Conservation (phyloP, 768 basidiomycete genomes). For the Pleurotus giganteus region DNA sequence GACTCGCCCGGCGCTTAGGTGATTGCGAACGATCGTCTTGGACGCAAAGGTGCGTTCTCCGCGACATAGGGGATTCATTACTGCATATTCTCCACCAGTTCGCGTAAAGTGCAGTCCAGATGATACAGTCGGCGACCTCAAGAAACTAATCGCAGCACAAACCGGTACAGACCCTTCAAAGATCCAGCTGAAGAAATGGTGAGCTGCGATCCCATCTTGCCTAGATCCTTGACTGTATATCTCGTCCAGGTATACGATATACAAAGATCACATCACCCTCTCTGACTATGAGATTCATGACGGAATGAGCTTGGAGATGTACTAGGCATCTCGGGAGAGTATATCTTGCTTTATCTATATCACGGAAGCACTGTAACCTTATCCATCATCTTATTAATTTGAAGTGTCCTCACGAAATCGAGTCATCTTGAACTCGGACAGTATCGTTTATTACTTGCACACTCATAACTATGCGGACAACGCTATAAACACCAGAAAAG, state of each 20-base stretch:
- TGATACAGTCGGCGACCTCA: constrained; percentile 96
- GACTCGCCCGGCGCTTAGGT: constrained; percentile 44
- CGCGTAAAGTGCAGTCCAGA: constrained; percentile 94
- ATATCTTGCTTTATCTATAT: not conserved
- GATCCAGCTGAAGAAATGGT: constrained; percentile 98
- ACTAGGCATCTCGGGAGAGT: constrained; percentile 46
- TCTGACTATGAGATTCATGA: constrained; percentile 92
- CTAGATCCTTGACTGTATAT: not conserved
- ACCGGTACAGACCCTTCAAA: constrained; percentile 83
- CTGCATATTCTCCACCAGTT: constrained; percentile 44
- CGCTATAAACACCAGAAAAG: too few species aligned
- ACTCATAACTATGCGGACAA: too few species aligned
- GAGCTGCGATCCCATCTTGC: constrained; percentile 23
- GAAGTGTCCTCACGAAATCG: too few species aligned
- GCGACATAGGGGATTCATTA: constrained; percentile 2
- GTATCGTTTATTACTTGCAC: too few species aligned
- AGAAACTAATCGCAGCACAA: constrained; percentile 96
- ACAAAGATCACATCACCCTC: constrained; percentile 95
- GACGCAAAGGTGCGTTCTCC: constrained; percentile 73
- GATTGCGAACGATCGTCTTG: constrained; percentile 94
- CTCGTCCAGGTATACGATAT: constrained; percentile 78
- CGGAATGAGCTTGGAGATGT: constrained; percentile 93
- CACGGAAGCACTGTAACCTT: too few species aligned
- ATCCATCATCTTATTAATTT: too few species aligned
- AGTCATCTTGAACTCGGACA: too few species aligned